These are phyloP conservation scores for Sugiyamaella novakii DNA, from an alignment of 1,139 yeast species.

Conservation along the genomic window DNA sequence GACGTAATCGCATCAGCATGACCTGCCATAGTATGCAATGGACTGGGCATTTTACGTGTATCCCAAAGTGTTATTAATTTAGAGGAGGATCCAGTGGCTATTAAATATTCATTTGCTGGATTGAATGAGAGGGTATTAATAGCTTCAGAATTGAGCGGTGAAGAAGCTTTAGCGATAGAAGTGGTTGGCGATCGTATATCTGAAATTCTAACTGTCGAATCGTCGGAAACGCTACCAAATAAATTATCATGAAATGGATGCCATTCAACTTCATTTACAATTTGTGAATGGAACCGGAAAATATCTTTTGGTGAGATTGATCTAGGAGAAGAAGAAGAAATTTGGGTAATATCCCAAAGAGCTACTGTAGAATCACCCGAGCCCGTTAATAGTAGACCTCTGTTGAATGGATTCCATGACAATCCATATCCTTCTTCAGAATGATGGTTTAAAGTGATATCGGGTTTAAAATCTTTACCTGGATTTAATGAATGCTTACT, in stretches of 20 bases:
- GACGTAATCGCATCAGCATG: conserved; percentile 67
- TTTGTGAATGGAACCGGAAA: conserved; percentile 23
- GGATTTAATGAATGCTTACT: conserved; percentile 48
- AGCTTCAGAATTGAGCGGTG: conserved; percentile 39
- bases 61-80: conserved; percentile 72
- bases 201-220: conserved; percentile 62
- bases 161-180: conserved; percentile 1
- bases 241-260: conserved; percentile 50
- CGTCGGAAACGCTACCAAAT: conserved; percentile 77
- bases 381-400: conserved; percentile 59
- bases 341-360: conserved; percentile 61
- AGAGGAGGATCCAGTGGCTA: conserved; percentile 71
- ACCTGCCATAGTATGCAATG: conserved; percentile 42
- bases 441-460: conserved; percentile 57
- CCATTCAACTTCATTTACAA: conserved; percentile 50
- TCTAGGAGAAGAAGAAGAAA: conserved; percentile 24
- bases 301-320: conserved; percentile 23
- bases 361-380: conserved; percentile 69
- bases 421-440: conserved; percentile 71
- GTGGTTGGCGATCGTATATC: conserved; percentile 47
- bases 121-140: conserved; percentile 69
- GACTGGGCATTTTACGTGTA: conserved; percentile 48
- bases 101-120: conserved; percentile 53
- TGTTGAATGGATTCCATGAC: conserved; percentile 57
- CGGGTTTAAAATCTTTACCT: conserved; percentile 37